Percentiles rank a stretch among this genome's conserved stretches.
These are phyloP conservation scores for Didymella pomorum DNA, from an alignment of 2,329 filamentous ascomycete species.

Conservation along the genomic window DNA sequence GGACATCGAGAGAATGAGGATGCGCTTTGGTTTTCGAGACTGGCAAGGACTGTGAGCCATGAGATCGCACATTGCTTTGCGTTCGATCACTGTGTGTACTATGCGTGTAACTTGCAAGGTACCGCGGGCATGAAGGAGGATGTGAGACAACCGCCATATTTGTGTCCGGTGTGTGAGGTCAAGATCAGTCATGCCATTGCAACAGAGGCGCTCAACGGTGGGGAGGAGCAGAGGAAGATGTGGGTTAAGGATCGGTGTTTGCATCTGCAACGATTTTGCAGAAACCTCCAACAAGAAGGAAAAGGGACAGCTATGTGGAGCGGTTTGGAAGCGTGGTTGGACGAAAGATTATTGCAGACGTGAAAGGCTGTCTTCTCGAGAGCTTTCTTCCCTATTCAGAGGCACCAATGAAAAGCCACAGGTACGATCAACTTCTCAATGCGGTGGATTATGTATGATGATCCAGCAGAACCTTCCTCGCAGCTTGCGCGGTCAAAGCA, in stretches of 20 bases:
- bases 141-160: conserved; percentile 67
- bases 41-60: conserved; percentile 64
- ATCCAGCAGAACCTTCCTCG: neutral
- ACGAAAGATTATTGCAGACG: neutral
- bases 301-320: conserved; percentile 3
- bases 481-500: neutral
- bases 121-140: conserved; percentile 66
- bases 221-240: neutral
- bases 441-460: neutral
- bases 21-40: conserved; percentile 65
- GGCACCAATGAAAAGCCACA: no score
- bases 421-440: neutral
- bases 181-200: conserved; percentile 55
- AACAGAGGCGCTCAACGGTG: neutral
- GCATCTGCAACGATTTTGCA: neutral
- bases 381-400: no score
- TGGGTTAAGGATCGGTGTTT: neutral
- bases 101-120: conserved; percentile 70
- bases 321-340: conserved; percentile 2
- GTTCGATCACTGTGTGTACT: conserved; percentile 71
- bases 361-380: conserved; percentile 5
- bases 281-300: neutral
- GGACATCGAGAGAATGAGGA: neutral
- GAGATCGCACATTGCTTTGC: conserved; percentile 74
- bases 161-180: conserved; percentile 66